A percentile compares a stretch with the other conserved stretches of the same genome.
These are phyloP conservation scores for Gossypium laxum DNA, from an alignment of 441 rosid species.

Conservation along the genomic window DNA sequence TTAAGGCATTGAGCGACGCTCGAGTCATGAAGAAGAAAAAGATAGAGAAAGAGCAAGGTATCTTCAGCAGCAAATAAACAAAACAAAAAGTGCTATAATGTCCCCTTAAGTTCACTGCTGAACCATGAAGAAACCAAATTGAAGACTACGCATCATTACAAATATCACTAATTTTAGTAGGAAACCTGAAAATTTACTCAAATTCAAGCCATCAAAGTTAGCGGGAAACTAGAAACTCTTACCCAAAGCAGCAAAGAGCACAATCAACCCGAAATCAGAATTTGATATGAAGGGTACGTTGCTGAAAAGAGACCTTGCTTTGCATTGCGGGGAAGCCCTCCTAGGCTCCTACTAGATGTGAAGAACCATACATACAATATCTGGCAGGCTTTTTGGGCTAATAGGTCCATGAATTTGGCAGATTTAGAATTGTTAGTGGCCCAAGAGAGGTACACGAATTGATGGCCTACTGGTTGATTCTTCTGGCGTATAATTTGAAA, in stretches of 20 bases:
- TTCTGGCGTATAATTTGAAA: no score
- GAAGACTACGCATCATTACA: not conserved
- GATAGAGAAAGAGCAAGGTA: not conserved
- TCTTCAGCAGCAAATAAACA: not conserved
- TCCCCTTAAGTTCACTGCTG: not conserved
- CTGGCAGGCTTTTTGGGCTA: not conserved
- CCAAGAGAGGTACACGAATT: not conserved
- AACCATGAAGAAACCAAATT: not conserved
- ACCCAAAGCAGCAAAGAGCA: not conserved
- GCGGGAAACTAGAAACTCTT: not conserved
- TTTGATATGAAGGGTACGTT: not conserved
- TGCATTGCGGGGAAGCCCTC: not conserved
- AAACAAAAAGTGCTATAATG: not conserved
- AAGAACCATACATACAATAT: not conserved
- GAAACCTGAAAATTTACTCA: not conserved
- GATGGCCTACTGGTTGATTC: no score
- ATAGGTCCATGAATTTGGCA: not conserved
- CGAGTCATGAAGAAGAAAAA: slow-evolving; percentile 17
- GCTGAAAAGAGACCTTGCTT: not conserved
- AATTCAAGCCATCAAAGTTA: not conserved
- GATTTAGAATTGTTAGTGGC: not conserved
- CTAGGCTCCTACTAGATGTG: not conserved
- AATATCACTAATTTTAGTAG: not conserved
- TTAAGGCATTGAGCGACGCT: not conserved
- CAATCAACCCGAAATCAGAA: not conserved